A percentile compares a stretch with the other conserved stretches of the same genome.
These are phyloP conservation scores for Tylopilus vinaceipallidus DNA, from an alignment of 768 basidiomycete species.

Conservation along the genomic window DNA sequence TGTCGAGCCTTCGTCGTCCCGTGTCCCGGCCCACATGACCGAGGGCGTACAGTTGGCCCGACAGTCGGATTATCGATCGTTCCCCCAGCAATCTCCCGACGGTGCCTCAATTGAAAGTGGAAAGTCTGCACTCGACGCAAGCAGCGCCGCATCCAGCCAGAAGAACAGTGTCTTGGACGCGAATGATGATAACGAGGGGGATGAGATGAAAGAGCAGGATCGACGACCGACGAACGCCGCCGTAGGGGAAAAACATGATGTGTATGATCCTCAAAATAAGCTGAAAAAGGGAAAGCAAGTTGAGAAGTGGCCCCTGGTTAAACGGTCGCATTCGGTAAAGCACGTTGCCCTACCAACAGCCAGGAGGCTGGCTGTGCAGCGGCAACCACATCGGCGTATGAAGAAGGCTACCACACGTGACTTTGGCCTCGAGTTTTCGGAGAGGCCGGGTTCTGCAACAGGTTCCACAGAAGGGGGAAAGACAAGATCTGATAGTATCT, in stretches of 20 bases:
- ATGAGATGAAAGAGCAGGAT: slow-evolving; percentile 20
- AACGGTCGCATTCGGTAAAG: slow-evolving; percentile 30
- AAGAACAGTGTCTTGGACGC: slow-evolving; percentile 21
- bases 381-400: slow-evolving; percentile 16
- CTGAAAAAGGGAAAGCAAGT: slow-evolving; percentile 35
- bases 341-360: slow-evolving; percentile 29
- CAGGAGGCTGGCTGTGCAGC: slow-evolving; percentile 26
- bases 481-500: slow-evolving; percentile 7
- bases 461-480: slow-evolving; percentile 21
- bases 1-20: background rate
- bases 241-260: slow-evolving; percentile 9
- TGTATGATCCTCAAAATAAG: slow-evolving; percentile 20
- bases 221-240: slow-evolving; percentile 18
- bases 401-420: slow-evolving; percentile 45
- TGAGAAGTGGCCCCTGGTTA: slow-evolving; percentile 25
- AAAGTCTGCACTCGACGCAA: slow-evolving; percentile 33
- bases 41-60: slow-evolving; percentile 33
- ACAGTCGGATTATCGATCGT: slow-evolving; percentile 41
- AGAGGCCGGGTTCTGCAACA: slow-evolving; percentile 36
- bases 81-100: slow-evolving; percentile 45
- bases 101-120: slow-evolving; percentile 33
- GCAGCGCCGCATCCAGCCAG: slow-evolving; percentile 36
- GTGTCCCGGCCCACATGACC: slow-evolving; percentile 12
- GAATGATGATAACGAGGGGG: slow-evolving; percentile 14
- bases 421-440: slow-evolving; percentile 59